Conservation (phyloP, 148 eudicot species). For the Chenopodium suecicum region DNA sequence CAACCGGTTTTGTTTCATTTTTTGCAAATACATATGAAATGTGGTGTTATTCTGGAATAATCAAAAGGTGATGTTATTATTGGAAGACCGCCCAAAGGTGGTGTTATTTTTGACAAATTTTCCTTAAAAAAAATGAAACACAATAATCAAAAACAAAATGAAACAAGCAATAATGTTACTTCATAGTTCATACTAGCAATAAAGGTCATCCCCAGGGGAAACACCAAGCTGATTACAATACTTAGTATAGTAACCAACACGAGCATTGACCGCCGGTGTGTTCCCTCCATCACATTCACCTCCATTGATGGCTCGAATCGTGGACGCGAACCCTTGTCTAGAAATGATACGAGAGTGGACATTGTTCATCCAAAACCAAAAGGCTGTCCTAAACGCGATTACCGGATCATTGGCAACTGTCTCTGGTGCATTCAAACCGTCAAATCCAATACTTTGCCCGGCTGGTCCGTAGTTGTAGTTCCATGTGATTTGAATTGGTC, state of each 20-base stretch:
- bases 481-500: constrained; percentile 47
- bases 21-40: too few species aligned
- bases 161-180: too few species aligned
- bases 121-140: too few species aligned
- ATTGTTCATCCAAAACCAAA: constrained; percentile 49
- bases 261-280: constrained; percentile 26
- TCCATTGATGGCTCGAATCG: constrained; percentile 39
- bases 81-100: too few species aligned
- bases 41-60: too few species aligned
- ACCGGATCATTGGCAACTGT: constrained; percentile 32
- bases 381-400: constrained; percentile 36
- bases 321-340: constrained; percentile 37
- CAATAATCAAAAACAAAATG: too few species aligned
- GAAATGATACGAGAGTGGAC: constrained; percentile 32
- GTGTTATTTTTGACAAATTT: too few species aligned
- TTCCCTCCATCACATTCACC: constrained; percentile 35
- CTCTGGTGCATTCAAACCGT: constrained; percentile 42
- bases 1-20: too few species aligned
- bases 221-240: constrained; percentile 44
- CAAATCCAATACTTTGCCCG: constrained; percentile 43
- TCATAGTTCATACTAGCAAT: constrained; percentile 15
- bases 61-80: too few species aligned
- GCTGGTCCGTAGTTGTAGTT: constrained; percentile 51
- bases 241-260: constrained; percentile 33
- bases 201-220: constrained; percentile 34